Percentiles rank a stretch among this genome's conserved stretches.
These are phyloP conservation scores for Przewalskia tangutica DNA, from an alignment of 257 asterid species.

Conservation along the genomic window DNA sequence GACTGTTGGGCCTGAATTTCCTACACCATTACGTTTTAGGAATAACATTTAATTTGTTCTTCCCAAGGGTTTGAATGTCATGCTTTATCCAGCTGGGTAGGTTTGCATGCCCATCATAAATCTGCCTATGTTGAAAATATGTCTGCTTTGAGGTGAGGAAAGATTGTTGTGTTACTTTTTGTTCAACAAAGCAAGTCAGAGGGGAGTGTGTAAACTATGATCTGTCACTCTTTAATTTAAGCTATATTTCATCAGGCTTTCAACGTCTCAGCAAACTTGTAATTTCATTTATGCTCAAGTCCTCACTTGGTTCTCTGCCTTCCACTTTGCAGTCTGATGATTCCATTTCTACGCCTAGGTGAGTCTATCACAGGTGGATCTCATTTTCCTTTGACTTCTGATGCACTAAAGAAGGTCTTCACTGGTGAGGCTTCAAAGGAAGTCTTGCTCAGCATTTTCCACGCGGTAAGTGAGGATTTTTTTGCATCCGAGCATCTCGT, in stretches of 20 bases:
- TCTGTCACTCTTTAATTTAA: background rate
- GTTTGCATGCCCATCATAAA: background rate
- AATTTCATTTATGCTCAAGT: background rate
- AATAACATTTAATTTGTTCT: background rate
- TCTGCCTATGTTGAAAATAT: background rate
- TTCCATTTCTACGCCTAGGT: conserved; percentile 86
- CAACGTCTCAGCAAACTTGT: background rate
- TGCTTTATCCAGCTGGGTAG: background rate
- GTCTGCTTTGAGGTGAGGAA: background rate
- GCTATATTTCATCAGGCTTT: background rate
- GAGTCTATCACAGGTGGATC: conserved; percentile 78
- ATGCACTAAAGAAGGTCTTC: conserved; percentile 89
- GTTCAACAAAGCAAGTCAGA: background rate
- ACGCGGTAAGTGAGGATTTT: conserved; percentile 47
- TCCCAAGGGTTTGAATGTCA: background rate
- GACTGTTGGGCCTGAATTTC: background rate
- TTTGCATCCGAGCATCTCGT: background rate
- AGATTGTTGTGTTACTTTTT: background rate
- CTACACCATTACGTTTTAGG: background rate
- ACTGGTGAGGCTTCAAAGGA: conserved; percentile 81
- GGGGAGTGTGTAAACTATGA: background rate
- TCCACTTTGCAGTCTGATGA: conserved; percentile 48
- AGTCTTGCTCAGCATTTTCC: conserved; percentile 63
- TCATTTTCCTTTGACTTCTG: conserved; percentile 80
- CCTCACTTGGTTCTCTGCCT: background rate